Percentiles rank a stretch among this genome's conserved stretches.
Evolutionary conservation across 164 flowering plant species (phyloP).

Genomic region (Vitis cinerea): DNA sequence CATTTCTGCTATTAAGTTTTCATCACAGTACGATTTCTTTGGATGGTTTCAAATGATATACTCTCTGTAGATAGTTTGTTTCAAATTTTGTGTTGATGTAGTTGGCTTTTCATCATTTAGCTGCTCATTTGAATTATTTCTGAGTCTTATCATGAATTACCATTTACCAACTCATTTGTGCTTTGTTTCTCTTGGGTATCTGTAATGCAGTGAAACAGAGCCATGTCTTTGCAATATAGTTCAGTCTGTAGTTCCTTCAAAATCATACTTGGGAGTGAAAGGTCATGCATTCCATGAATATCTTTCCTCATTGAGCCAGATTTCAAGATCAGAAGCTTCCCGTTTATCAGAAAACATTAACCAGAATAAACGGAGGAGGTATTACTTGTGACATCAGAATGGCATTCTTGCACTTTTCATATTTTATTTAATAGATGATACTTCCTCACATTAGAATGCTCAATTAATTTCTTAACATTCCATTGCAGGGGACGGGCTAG

Average conservation of each 20-base stretch:
- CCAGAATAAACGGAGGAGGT: constrained; percentile 50
- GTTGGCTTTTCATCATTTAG: no score
- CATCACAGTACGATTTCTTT: no score
- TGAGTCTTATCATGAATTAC: no score
- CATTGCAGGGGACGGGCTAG: constrained; percentile 53
- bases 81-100: neutral
- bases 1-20: no score
- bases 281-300: constrained; percentile 73
- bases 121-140: no score
- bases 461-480: constrained; percentile 1
- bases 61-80: neutral
- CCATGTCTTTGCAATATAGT: constrained; percentile 32
- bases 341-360: constrained; percentile 36
- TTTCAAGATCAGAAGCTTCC: constrained; percentile 63
- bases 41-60: no score
- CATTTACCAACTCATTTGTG: no score
- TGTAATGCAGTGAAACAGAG: constrained; percentile 47
- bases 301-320: constrained; percentile 61
- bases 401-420: neutral
- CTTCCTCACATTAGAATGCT: neutral
- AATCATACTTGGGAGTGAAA: constrained; percentile 42
- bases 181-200: constrained; percentile 1
- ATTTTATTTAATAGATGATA: neutral
- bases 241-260: constrained; percentile 53
- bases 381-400: constrained; percentile 1